Percentiles rank a stretch among this genome's conserved stretches.
These are phyloP conservation scores for Arthrobotrys entomopaga DNA, from an alignment of 2,329 filamentous ascomycete species.

Conservation along the genomic window DNA sequence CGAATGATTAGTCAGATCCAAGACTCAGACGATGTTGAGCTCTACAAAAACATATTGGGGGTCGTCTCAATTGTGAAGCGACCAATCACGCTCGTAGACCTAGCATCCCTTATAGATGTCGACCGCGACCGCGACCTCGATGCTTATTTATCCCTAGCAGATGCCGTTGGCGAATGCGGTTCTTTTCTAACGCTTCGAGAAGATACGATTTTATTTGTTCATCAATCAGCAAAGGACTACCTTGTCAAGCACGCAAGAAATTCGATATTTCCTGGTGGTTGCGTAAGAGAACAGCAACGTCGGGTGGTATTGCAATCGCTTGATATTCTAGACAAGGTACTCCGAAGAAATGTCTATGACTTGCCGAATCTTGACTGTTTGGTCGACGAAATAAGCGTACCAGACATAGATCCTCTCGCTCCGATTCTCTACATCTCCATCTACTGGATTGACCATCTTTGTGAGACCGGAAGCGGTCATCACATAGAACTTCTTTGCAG, in stretches of 20 bases:
- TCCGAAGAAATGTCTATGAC: too few relatives aligned
- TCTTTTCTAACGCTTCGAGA: constrained; percentile 63
- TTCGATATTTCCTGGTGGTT: constrained; percentile 60
- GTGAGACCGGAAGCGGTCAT: constrained; percentile 9
- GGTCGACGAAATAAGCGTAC: constrained; percentile 56
- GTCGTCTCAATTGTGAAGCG: too few relatives aligned
- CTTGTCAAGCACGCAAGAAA: constrained; percentile 58
- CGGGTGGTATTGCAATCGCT: too few relatives aligned
- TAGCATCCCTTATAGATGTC: too few relatives aligned
- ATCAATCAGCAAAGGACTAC: constrained; percentile 65
- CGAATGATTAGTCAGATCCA: too few relatives aligned
- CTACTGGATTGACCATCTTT: constrained; percentile 62
- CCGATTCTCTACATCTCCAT: constrained; percentile 60
- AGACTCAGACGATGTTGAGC: too few relatives aligned
- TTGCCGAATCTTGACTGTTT: background rate
- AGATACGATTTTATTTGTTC: constrained; percentile 61
- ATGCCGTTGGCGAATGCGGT: constrained; percentile 61
- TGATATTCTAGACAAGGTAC: too few relatives aligned
- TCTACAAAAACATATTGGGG: too few relatives aligned
- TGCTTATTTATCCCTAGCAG: constrained; percentile 52
- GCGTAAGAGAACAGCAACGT: too few relatives aligned
- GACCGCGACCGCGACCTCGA: constrained; percentile 12
- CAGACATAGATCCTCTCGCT: constrained; percentile 59
- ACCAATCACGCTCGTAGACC: too few relatives aligned
- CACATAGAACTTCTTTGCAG: too few relatives aligned